Base-by-base conservation (phyloP, 2,329 filamentous ascomycete genomes). In the Hymenoscyphus albidus region DNA sequence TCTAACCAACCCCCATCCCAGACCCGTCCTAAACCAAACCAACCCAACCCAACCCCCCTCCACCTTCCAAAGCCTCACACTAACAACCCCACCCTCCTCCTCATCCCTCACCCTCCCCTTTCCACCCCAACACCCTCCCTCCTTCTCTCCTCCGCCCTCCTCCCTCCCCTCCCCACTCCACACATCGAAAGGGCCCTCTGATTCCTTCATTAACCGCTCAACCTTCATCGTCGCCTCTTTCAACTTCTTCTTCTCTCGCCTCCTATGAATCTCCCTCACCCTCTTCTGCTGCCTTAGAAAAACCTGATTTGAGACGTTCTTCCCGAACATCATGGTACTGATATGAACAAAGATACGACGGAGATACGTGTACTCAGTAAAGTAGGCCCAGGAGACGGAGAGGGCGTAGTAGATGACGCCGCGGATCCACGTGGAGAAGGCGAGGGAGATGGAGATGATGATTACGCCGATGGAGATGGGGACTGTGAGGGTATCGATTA, bases 391-490 rank as follows among this genome's bases (percentile, higher is more conserved):
- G 1, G 51, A 31, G 10, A 59, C 55, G 14, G 56, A 39, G 14
- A 61, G 56, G 55, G 27, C 6, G 16, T 55, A 65, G n/a, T 22
- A 51, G 12, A 67, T 63, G 4, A 67, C 27, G 58, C 55, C 32
- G 1, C 65, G 62, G 27, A 65, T 63, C 63, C 65, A 64, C 13
- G 59, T 14, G 6, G 61, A 65, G 54, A 67, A 67, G 16, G 65
- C 65, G n/a, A 67, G 61, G 51, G 44, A 61, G 12, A 67, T 7
- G 42, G 63, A 59, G 13, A 63, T 16, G 5, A 63, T 54, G 16
- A 65, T 63, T 32, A 67, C 58, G 18, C 38, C 61, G 27, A 67
- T 22, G 3, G 65, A 67, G 1, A 67, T 63, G 31, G 62, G 63
- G 35, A 67, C 65, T 67, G 12, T 39, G 14, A 5, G n/a, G 1